Base-by-base conservation (phyloP, 2,329 filamentous ascomycete species). In the Apiospora kogelbergensis region DNA sequence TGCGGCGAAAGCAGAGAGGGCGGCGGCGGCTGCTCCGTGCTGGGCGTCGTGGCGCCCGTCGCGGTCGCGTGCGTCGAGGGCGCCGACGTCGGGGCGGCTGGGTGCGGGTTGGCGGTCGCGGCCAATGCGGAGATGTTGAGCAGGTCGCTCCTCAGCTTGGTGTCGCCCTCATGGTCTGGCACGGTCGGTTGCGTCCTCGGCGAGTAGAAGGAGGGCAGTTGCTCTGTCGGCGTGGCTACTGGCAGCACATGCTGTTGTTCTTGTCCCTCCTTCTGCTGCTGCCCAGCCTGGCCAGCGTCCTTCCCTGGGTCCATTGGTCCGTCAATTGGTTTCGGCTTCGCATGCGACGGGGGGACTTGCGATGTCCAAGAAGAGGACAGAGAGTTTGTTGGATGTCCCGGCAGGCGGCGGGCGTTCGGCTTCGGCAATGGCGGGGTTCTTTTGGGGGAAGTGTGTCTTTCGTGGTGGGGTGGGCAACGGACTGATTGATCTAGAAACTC, bases 1-100 rank as follows among this genome's bases (percentile, higher is more conserved):
- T 92, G 92, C 66, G 93, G 93, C 79, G 95, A 98, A 72, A 98
- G 90, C 64, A 96, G 89, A 4, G 94, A 94, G 5, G 90, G 86
- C 17, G 85, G 87, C 40, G 85, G 85, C 20, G 76, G 76, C 40
- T 60, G 53, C 30, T 60, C 53, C 30, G 20, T 60, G 53, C 53
- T 60, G 7, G 53, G 53, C 7, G 53, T 60, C 53, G 53, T 60
- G 67, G 63, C 20, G 69, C 63, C 5, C 44, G 63, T 70, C 63
- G 17, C 64, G 44, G 48, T 64, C 44, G 42, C 65, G 11, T 65
- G 70, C 30, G 68, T 65, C 24, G 30, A 45, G n/a, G 30, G 69
- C 26, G 24, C 68, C 6, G 22, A 67, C 7, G 26, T 67, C 22
- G 17, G 65, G 46, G 45, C 48, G 48, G 7, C 5, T 13, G 5